Base-by-base conservation (phyloP, 2,329 filamentous ascomycete species). In the Alternaria rosae region DNA sequence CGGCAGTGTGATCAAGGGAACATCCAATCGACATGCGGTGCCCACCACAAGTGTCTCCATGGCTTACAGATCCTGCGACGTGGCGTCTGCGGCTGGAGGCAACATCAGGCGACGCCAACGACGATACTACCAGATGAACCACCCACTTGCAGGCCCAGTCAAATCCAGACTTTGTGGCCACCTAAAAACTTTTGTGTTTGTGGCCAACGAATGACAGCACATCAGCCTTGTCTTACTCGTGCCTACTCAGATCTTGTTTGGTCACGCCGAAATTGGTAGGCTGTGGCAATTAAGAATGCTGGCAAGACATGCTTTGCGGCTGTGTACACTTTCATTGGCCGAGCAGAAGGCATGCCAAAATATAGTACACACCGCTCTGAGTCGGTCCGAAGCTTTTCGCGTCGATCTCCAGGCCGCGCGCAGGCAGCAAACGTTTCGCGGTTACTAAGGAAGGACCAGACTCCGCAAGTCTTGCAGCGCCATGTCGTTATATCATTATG, bases 221-320 rank as follows among this genome's bases (percentile, higher is more conserved):
- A 53, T n/a, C 72, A 71, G 67, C 69, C 68, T 69, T 62, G 56
- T 68, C 62, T 45, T 62, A 66, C 62, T 68, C 65, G 62, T 63
- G 57, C 35, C 64, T 64, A 60, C 66, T 62, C 64, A 62, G 54
- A 56, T 20, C 35, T 15, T 48, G 59, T 51, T 47, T 61, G 42
- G 44, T 45, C 38, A 32, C n/a, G 8, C 45, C 7, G n/a, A 9
- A 51, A 41, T 54, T 20, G 48, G 47, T 53, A 44, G 38, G 5
- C 25, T 25, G 23, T 42, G 23, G 48, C n/a, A 21, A 47, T 38
- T 51, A 56, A 30, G 13, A 23, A 60, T 59, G 52, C 47, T n/a
- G 28, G 21, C 30, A 28, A 21, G 44, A 53, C 41, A 43, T 59
- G 47, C 52, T 50, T 30, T n/a, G 23, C 28, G 28, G 28, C 26